Evolutionary conservation across 2,329 filamentous ascomycete genomes (phyloP).

Genomic region (Trichoderma pleuroti): DNA sequence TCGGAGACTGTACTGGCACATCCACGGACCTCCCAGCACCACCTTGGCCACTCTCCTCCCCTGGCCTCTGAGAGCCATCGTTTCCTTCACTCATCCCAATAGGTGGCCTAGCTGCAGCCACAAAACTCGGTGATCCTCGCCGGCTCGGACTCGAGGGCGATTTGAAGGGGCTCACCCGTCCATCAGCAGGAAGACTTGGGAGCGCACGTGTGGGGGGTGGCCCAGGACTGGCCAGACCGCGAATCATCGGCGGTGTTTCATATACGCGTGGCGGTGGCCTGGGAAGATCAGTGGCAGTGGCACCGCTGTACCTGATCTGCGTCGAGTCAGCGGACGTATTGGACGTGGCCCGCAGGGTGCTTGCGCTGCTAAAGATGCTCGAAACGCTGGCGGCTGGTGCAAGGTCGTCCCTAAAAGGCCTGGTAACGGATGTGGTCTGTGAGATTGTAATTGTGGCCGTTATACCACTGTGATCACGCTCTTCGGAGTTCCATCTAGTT

Average conservation of each 20-base stretch:
- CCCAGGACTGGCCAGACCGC: constrained; percentile 33
- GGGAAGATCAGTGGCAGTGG: not conserved
- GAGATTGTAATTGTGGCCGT: constrained; percentile 1
- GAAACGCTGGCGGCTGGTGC: not conserved
- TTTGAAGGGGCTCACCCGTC: constrained; percentile 21
- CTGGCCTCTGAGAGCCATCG: not conserved
- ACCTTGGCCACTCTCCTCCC: not conserved
- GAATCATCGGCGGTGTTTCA: constrained; percentile 20
- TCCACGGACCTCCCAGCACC: not conserved
- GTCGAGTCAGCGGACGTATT: not conserved
- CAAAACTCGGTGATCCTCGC: not conserved
- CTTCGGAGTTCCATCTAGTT: not conserved
- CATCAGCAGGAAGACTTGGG: constrained; percentile 29
- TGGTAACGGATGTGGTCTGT: not conserved
- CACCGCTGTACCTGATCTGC: not conserved
- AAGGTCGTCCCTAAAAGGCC: not conserved
- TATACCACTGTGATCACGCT: not conserved
- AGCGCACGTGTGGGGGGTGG: constrained; percentile 46
- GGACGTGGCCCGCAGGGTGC: not conserved
- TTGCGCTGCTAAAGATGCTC: constrained; percentile 1
- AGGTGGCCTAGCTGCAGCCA: not conserved
- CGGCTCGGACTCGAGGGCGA: not conserved
- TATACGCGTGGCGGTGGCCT: constrained; percentile 16
- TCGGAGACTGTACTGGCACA: constrained; percentile 1
- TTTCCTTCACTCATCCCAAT: not conserved